These are phyloP conservation scores for Aspergillus funiculosus DNA, from an alignment of 495 filamentous ascomycete genomes.

Conservation along the genomic window DNA sequence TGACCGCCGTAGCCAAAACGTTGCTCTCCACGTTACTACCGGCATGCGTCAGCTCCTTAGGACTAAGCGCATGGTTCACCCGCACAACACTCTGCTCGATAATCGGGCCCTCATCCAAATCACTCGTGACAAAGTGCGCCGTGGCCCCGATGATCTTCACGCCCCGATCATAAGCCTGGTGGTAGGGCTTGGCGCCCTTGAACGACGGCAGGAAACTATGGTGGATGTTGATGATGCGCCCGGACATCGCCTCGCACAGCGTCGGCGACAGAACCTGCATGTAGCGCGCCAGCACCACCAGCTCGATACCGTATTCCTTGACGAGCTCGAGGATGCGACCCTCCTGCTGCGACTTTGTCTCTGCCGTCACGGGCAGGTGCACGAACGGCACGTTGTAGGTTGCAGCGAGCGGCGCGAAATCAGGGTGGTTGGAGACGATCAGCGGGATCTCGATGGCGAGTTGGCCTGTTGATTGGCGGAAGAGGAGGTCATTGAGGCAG, in stretches of 20 bases:
- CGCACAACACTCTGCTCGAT: conserved; percentile 70
- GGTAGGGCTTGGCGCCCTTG: conserved; percentile 77
- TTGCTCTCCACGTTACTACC: conserved; percentile 72
- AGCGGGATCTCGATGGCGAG: conserved; percentile 63
- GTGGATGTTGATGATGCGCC: conserved; percentile 77
- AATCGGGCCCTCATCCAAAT: conserved; percentile 71
- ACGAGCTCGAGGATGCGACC: conserved; percentile 58
- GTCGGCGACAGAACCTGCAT: conserved; percentile 73
- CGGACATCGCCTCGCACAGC: conserved; percentile 66
- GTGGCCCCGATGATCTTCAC: conserved; percentile 78
- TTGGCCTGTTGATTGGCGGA: conserved; percentile 53
- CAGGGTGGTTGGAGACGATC: conserved; percentile 66
- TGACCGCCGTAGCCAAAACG: conserved; percentile 64
- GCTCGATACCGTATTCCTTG: conserved; percentile 56
- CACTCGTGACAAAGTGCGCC: conserved; percentile 70
- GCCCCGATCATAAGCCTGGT: conserved; percentile 70
- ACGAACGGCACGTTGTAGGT: conserved; percentile 67
- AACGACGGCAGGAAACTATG: conserved; percentile 73
- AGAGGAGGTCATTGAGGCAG: conserved; percentile 75
- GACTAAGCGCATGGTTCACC: conserved; percentile 62
- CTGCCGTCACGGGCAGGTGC: conserved; percentile 65
- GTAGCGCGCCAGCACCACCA: conserved; percentile 72
- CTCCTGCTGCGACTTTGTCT: conserved; percentile 65
- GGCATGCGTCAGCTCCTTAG: conserved; percentile 64
- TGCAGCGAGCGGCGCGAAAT: conserved; percentile 59